Conservation (phyloP, 495 filamentous ascomycete genomes). For the Aspergillus bridgeri region DNA sequence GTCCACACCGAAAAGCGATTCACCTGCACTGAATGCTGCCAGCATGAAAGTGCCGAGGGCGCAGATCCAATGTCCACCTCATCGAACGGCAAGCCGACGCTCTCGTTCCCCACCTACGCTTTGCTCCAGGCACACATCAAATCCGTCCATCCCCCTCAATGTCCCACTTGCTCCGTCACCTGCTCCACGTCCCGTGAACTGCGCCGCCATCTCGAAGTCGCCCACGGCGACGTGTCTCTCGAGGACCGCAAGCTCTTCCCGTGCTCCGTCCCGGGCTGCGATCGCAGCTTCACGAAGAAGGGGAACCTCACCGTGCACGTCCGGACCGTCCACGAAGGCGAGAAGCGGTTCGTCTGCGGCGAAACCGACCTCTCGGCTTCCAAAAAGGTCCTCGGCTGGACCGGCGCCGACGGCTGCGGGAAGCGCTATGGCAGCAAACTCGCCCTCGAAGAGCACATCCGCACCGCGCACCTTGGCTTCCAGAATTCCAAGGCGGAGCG, state of each 20-base stretch:
- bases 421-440: constrained; percentile 64
- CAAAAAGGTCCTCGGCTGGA: constrained; percentile 62
- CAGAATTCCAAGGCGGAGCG: constrained; percentile 43
- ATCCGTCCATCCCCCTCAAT: constrained; percentile 68
- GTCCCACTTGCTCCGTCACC: constrained; percentile 63
- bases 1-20: constrained; percentile 67
- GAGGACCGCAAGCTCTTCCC: constrained; percentile 58
- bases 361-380: constrained; percentile 54
- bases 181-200: constrained; percentile 60
- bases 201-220: constrained; percentile 64
- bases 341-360: constrained; percentile 69
- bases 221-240: constrained; percentile 59
- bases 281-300: constrained; percentile 68
- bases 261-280: constrained; percentile 65
- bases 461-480: constrained; percentile 67
- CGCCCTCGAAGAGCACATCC: constrained; percentile 77
- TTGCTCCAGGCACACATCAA: constrained; percentile 69
- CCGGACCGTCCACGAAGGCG: constrained; percentile 67
- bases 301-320: constrained; percentile 79
- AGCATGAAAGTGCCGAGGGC: constrained; percentile 24
- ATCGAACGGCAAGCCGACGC: constrained; percentile 8
- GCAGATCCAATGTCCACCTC: neutral
- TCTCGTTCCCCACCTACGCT: constrained; percentile 68
- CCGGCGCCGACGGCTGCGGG: constrained; percentile 61
- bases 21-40: constrained; percentile 66